Base-by-base conservation (phyloP, 495 filamentous ascomycete genomes). In the Hypoxylon perforatum region DNA sequence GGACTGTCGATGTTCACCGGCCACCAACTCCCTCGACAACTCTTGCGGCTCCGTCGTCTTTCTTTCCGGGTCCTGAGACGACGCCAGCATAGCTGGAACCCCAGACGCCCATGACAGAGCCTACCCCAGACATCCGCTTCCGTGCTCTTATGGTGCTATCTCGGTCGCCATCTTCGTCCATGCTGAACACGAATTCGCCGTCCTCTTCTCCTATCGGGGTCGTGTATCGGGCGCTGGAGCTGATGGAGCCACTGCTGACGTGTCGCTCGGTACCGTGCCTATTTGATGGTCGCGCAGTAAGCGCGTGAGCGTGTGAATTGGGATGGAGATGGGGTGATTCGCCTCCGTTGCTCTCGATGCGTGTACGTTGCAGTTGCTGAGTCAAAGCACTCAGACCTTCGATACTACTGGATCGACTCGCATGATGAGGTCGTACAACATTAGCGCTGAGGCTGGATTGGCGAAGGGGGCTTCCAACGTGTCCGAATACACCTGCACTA, bases 401-500 rank as follows among this genome's bases (percentile, higher is more conserved):
- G 49, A 65, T 58, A 35, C 72, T 80, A 57, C 70, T 75, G 15
- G 82, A 81, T 50, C 72, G 74, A 39, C 64, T 76, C 10, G 71
- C 59, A 30, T 67, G 53, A 52, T 71, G 70, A 10, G 77, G 69
- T 58, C 69, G 71, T 46, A 87, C 86, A 17, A 90, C 78, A 39
- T 88, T 87, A 15, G 92, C 91, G 72, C 88, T 94, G 78, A 87
- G 66, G 82, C 84, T 73, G 9, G 94, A 95, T 75, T 97, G 96
- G 44, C 95, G 92, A 8, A 99, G 85, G 21, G 95, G 95, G 38
- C 96, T 98, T 19, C 96, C 95, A 50, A 98, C 90, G 65, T 97
- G 93, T 30, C 92, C 90, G 71, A 96, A 90, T 1, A 85, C 87
- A 11, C 88, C 88, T 25, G 74, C 73, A 33, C 77, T 74, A 15